Evolutionary conservation across 768 basidiomycete species (phyloP).

Genomic region (Neoboletus magnificus): DNA sequence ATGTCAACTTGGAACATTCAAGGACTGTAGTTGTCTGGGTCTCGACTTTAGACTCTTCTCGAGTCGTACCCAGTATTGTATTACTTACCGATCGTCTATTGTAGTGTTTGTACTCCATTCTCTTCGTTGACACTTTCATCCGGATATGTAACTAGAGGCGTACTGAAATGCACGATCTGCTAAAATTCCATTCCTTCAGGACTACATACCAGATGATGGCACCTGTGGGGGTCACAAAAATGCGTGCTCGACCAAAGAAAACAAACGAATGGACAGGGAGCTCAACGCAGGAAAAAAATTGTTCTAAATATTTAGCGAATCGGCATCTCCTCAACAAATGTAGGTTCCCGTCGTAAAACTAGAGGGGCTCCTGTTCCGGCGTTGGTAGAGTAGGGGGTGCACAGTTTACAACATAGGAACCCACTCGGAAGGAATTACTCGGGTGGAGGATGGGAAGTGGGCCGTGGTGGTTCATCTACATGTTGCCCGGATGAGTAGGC

Average conservation of each 20-base stretch:
- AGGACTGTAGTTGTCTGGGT: slow-evolving; percentile 11
- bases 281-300: slow-evolving; percentile 5
- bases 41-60: slow-evolving; percentile 2
- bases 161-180: slow-evolving; percentile 7
- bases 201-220: neutral
- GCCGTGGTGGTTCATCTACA: neutral
- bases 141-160: slow-evolving; percentile 6
- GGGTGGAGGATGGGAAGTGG: slow-evolving; percentile 8
- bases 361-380: neutral
- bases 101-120: slow-evolving; percentile 12
- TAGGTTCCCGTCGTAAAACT: neutral
- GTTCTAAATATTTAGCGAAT: slow-evolving; percentile 1
- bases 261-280: slow-evolving; percentile 2
- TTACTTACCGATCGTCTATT: slow-evolving; percentile 20
- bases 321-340: neutral
- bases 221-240: neutral
- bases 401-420: neutral
- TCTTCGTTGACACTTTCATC: slow-evolving; percentile 1
- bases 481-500: slow-evolving; percentile 12
- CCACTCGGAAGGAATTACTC: slow-evolving; percentile 1
- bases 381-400: neutral
- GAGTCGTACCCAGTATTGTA: slow-evolving; percentile 19
- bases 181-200: neutral
- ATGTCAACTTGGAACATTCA: slow-evolving; percentile 7
- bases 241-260: slow-evolving; percentile 3